phyloP scores from a whole-genome alignment of 208 protist species.

The Lotmaria passim region DNA sequence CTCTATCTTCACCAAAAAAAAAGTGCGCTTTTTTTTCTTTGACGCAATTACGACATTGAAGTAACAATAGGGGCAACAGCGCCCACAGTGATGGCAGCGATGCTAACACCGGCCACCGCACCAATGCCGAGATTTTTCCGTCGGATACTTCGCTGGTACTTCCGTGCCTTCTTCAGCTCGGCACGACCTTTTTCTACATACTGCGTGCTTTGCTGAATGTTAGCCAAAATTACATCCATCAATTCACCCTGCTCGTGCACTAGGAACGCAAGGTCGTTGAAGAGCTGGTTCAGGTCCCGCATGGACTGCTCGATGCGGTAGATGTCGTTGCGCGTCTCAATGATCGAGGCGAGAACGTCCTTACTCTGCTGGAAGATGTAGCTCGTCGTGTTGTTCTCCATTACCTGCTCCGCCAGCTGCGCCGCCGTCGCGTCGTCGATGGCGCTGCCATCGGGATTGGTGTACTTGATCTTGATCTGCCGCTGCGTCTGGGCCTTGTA shows the following conservation, averaged over 20 bases:
- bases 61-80: no score
- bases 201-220: conserved; percentile 57
- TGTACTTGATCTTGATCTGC: conserved; percentile 93
- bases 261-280: conserved; percentile 89
- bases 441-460: conserved; percentile 72
- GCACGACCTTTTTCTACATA: conserved; percentile 70
- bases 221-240: conserved; percentile 85
- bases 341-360: conserved; percentile 78
- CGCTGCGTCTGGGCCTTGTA: conserved; percentile 85
- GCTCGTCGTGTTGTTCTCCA: conserved; percentile 80
- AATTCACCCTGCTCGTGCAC: conserved; percentile 89
- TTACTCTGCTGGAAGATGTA: conserved; percentile 92
- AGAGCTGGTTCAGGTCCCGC: conserved; percentile 87
- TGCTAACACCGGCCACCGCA: neutral
- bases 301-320: conserved; percentile 90
- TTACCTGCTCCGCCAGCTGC: conserved; percentile 74
- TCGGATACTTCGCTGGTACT: conserved; percentile 4
- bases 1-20: no score
- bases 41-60: no score
- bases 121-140: neutral
- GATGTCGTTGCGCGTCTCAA: conserved; percentile 91
- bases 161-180: conserved; percentile 62
- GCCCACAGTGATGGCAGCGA: neutral
- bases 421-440: conserved; percentile 79
- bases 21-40: no score